phyloP scores from a whole-genome alignment of 2,329 filamentous ascomycete genomes.

The Aspergillus clavatus region DNA sequence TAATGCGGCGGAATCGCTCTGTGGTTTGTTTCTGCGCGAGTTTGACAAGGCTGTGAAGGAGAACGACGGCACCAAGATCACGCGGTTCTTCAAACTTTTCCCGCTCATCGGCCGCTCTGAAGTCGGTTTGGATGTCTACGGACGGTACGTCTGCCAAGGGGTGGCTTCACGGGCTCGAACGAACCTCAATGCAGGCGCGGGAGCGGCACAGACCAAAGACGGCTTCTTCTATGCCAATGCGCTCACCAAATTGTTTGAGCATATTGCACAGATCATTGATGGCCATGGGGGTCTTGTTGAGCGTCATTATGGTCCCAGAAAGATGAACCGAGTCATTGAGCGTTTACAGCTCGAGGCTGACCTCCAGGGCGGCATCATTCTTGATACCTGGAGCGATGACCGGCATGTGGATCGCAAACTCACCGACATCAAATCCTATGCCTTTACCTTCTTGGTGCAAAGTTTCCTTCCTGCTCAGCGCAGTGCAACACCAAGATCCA shows the following conservation, averaged over 20 bases:
- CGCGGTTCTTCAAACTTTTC: constrained; percentile 96
- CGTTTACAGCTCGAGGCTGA: constrained; percentile 90
- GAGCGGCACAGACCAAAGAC: constrained; percentile 60
- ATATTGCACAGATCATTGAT: constrained; percentile 95
- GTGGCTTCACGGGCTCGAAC: constrained; percentile 78
- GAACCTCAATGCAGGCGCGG: constrained; percentile 67
- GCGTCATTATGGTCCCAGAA: constrained; percentile 84
- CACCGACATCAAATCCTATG: constrained; percentile 95
- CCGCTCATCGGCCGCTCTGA: constrained; percentile 86
- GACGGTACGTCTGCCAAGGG: constrained; percentile 90
- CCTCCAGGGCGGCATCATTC: constrained; percentile 88
- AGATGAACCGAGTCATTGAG: constrained; percentile 93
- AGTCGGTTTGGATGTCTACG: constrained; percentile 89
- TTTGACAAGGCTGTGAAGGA: constrained; percentile 89
- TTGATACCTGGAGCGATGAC: constrained; percentile 95
- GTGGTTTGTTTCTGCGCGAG: constrained; percentile 83
- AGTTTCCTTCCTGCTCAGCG: constrained; percentile 77
- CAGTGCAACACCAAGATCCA: constrained; percentile 62
- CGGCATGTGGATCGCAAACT: constrained; percentile 76
- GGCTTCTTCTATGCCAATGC: constrained; percentile 88
- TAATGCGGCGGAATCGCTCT: constrained; percentile 81
- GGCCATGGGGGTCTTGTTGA: constrained; percentile 87
- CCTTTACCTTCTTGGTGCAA: constrained; percentile 93
- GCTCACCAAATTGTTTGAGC: constrained; percentile 88
- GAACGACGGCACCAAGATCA: constrained; percentile 83